Evolutionary conservation across 2,329 filamentous ascomycete genomes (phyloP), one percentile per base, ranked within the genome.

Genomic region (Colletotrichum euphorbiae): DNA sequence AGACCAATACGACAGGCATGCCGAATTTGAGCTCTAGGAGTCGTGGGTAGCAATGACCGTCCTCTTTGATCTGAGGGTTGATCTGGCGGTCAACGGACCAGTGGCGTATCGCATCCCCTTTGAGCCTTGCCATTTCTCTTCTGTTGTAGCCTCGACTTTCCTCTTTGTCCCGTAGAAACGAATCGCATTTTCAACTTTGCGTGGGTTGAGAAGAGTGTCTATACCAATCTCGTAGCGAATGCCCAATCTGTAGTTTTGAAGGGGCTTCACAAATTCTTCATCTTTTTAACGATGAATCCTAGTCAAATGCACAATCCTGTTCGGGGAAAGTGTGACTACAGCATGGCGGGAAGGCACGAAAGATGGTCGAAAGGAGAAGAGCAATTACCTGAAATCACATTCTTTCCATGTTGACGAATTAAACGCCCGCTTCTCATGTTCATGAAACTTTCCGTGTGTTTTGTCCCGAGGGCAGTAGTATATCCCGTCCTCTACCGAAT

Each of bases 361-460:
- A 13, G 0, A 8, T 13, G 1, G 17, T 8, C 7, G 3, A 11
- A 33, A 7, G 15, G 48, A 36, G 17, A 6, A 36, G n/a, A 12
- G 12, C 31, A 36, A 24, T n/a, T 12, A 52, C 48, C 31, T 28
- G 71, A 91, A 90, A 2, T 83, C 71, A 69, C 86, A 86, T 50
- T 84, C 77, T 12, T 77, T 67, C 89, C 89, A 91, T 0, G 82
- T 83, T 2, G 75, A 64, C 70, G 85, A 88, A 17, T 80, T 78
- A 71, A 91, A 91, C 0, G 88, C 88, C 85, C 87, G 91, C 71
- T 87, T 88, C 9, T 90, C 83, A 13, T 74, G 76, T 24, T 87
- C 82, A 4, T 38, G 33, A n/a, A 36, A 56, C 19, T 13, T 56
- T 13, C 13, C 33, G 19, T 56, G 33, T 8, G 40, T 28, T 15